These are phyloP conservation scores for Cytospora chrysosperma DNA, from an alignment of 2,329 filamentous ascomycete species.

Conservation along the genomic window DNA sequence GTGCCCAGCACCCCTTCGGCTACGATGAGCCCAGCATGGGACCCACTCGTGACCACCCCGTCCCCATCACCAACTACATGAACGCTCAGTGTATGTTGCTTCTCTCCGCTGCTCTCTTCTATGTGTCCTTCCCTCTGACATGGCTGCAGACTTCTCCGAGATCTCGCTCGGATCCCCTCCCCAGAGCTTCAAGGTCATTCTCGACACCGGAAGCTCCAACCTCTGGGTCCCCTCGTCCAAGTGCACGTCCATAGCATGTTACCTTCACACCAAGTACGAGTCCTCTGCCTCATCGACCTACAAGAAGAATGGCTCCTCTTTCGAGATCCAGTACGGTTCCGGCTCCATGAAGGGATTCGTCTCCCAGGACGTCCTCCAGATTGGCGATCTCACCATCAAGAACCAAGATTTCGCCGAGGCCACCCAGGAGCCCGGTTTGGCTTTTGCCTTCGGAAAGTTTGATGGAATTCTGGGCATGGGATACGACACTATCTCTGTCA, in stretches of 20 bases:
- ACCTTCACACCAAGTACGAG: conserved; percentile 95
- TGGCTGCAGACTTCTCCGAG: conserved; percentile 84
- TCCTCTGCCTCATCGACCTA: conserved; percentile 84
- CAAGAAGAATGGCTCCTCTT: conserved; percentile 89
- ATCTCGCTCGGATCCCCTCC: conserved; percentile 89
- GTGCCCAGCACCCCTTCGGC: conserved; percentile 36
- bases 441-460: conserved; percentile 96
- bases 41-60: conserved; percentile 60
- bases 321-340: conserved; percentile 94
- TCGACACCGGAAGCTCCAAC: conserved; percentile 98
- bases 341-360: conserved; percentile 92
- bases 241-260: conserved; percentile 96
- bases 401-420: conserved; percentile 95
- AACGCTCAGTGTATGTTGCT: conserved; percentile 90
- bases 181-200: conserved; percentile 95
- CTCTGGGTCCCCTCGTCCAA: conserved; percentile 92
- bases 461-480: conserved; percentile 95
- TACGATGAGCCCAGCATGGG: conserved; percentile 20
- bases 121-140: conserved; percentile 1
- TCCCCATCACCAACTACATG: conserved; percentile 95
- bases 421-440: conserved; percentile 90
- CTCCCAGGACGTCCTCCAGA: conserved; percentile 80
- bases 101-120: conserved; percentile 1
- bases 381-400: conserved; percentile 87
- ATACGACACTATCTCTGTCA: conserved; percentile 96